Base-by-base conservation (phyloP, 352 stramenopile genomes). In the Pythium brachiatum region DNA sequence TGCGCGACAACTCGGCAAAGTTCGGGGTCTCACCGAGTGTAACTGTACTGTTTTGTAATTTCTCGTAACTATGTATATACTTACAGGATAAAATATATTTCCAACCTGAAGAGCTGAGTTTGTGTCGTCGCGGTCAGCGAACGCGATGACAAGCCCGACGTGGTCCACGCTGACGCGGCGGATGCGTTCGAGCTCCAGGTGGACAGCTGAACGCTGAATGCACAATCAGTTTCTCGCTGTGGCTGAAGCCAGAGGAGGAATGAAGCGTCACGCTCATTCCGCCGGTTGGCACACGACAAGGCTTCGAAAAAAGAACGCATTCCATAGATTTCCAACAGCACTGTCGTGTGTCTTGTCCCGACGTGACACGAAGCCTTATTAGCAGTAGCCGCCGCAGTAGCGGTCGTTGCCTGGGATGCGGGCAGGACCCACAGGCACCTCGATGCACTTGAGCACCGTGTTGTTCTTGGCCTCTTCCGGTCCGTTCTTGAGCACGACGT, bases 361-460 rank as follows among this genome's bases (percentile, higher is more conserved):
- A n/a, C n/a, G n/a, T n/a, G n/a, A n/a, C n/a, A n/a, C n/a, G n/a
- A n/a, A n/a, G n/a, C n/a, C n/a, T n/a, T n/a, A n/a, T 52, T 46
- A 91, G 60, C 79, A 89, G 52, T 88, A 89, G 8, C 82, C 82
- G n/a, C 78, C 78, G 57, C 78, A 85, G 70, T 89, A 91, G 27
- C 59, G 51, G 4, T 60, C 59, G 46, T 75, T 78, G 27, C 53
- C 62, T 0, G 58, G 44, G 26, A 78, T 79, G 2, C 62, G 56
- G 13, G 82, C 82, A 0, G 82, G 79, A 0, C 82, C 82, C 0
- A 91, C 73, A 16, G 63, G 38, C 48, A 89, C 78, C 7, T 75
- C 58, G 32, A 91, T 81, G 21, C 64, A 59, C 38, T 78, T 75
- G 59, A 91, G 52, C 31, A 67, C 46, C 15, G 72, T 59, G 34